These are phyloP conservation scores for Chaetomiaceae sp. DNA, from an alignment of 2,329 filamentous ascomycete genomes.

Conservation along the genomic window DNA sequence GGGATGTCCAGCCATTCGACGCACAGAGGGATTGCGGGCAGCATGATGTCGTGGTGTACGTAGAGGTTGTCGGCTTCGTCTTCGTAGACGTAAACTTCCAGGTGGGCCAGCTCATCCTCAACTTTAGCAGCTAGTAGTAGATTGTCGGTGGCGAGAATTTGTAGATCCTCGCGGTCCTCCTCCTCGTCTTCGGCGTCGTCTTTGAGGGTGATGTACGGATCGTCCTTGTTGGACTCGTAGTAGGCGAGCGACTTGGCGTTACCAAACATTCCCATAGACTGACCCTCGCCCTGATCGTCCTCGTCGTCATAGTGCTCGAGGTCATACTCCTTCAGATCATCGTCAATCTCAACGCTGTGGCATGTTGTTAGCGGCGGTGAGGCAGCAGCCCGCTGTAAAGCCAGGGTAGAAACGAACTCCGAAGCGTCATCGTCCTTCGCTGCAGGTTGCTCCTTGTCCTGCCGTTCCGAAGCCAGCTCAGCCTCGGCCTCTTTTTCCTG, in stretches of 20 bases:
- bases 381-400: no score
- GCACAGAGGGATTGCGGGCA: conserved; percentile 90
- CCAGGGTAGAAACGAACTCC: conserved; percentile 33
- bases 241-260: conserved; percentile 92
- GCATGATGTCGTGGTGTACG: conserved; percentile 98
- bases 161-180: conserved; percentile 88
- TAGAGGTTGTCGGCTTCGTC: conserved; percentile 94
- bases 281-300: conserved; percentile 54
- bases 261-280: conserved; percentile 86
- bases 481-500: conserved; percentile 33
- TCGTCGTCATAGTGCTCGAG: conserved; percentile 94
- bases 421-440: conserved; percentile 31
- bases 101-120: conserved; percentile 92
- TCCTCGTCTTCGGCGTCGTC: conserved; percentile 58
- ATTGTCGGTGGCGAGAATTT: conserved; percentile 90
- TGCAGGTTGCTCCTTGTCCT: conserved; percentile 26
- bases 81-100: conserved; percentile 97
- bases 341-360: conserved; percentile 56
- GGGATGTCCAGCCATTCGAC: conserved; percentile 93
- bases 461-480: conserved; percentile 19
- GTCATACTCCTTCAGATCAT: conserved; percentile 93
- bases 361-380: not conserved
- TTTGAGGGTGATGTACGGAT: conserved; percentile 91
- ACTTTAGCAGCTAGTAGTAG: conserved; percentile 86
- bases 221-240: conserved; percentile 88